phyloP scores from a whole-genome alignment of 352 stramenopile genomes.

The Saprolegnia parasitica region DNA sequence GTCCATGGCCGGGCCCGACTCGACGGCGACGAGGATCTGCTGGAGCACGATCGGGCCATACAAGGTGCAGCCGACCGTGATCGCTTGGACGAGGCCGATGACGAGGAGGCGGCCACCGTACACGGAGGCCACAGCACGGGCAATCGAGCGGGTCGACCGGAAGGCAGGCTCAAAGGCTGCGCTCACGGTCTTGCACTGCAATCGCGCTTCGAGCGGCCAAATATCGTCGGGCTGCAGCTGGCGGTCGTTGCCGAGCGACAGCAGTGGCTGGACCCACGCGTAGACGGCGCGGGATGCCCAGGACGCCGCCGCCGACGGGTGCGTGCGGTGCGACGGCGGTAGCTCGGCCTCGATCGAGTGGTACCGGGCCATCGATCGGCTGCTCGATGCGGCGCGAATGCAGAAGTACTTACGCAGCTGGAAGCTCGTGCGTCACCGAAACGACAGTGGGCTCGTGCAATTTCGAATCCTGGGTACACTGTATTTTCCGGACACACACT shows the following conservation, averaged over 20 bases:
- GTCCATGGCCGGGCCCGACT: conserved; percentile 31
- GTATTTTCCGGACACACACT: too few species aligned
- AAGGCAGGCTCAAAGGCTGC: conserved; percentile 30
- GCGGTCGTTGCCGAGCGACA: conserved; percentile 39
- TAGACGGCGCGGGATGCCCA: conserved; percentile 38
- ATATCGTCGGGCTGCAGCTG: conserved; percentile 45
- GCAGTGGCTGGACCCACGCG: conserved; percentile 39
- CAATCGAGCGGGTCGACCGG: conserved; percentile 22
- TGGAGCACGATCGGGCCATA: conserved; percentile 41
- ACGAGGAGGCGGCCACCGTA: conserved; percentile 31
- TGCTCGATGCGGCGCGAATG: not conserved
- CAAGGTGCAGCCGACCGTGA: conserved; percentile 31
- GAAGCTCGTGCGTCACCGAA: not conserved
- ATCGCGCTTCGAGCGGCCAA: conserved; percentile 32
- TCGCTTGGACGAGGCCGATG: conserved; percentile 30
- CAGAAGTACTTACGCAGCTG: not conserved
- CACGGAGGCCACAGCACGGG: conserved; percentile 29
- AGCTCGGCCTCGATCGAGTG: not conserved
- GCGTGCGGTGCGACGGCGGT: not conserved
- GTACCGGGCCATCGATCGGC: not conserved
- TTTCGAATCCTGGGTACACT: too few species aligned
- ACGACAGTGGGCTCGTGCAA: too few species aligned
- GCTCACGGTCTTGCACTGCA: conserved; percentile 29
- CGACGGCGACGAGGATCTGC: conserved; percentile 41
- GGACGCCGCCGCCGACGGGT: conserved; percentile 9